Evolutionary conservation across 2,329 filamentous ascomycete species (phyloP).

Genomic region (Nemania sp.): DNA sequence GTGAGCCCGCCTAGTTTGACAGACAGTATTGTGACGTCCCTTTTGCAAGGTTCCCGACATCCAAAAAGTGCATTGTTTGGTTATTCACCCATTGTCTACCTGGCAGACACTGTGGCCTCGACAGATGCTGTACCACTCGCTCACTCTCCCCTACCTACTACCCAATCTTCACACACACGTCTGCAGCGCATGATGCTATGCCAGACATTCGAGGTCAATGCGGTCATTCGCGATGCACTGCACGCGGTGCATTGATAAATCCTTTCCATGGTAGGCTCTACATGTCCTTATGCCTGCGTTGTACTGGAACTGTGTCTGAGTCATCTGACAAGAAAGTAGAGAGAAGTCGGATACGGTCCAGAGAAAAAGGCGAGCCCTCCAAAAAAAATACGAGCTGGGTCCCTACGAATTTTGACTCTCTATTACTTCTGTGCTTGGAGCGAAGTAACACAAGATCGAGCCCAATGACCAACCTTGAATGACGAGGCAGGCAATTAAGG

Average conservation of each 20-base stretch:
- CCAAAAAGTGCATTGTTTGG: conserved; percentile 23
- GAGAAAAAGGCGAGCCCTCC: not conserved
- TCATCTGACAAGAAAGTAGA: not conserved
- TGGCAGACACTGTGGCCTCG: conserved; percentile 19
- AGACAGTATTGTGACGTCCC: conserved; percentile 13
- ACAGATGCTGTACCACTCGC: conserved; percentile 32
- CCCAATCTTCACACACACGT: conserved; percentile 27
- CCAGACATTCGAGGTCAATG: conserved; percentile 31
- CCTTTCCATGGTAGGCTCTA: conserved; percentile 21
- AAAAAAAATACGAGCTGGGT: conserved; percentile 2
- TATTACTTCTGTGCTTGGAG: not conserved
- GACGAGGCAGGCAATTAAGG: conserved; percentile 15
- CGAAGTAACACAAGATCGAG: conserved; percentile 10
- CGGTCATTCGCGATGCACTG: conserved; percentile 27
- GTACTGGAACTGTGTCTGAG: conserved; percentile 5
- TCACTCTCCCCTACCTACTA: conserved; percentile 4
- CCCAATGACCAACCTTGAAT: conserved; percentile 12
- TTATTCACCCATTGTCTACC: conserved; percentile 21
- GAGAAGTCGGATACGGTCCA: conserved; percentile 1
- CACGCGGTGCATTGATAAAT: conserved; percentile 20
- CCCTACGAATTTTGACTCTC: conserved; percentile 3
- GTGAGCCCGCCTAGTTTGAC: conserved; percentile 8
- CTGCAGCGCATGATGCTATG: conserved; percentile 27
- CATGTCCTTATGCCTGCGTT: conserved; percentile 1
- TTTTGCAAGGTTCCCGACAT: conserved; percentile 20